Evolutionary conservation across 2,329 filamentous ascomycete genomes (phyloP).

Genomic region (Aspergillus cejpii): DNA sequence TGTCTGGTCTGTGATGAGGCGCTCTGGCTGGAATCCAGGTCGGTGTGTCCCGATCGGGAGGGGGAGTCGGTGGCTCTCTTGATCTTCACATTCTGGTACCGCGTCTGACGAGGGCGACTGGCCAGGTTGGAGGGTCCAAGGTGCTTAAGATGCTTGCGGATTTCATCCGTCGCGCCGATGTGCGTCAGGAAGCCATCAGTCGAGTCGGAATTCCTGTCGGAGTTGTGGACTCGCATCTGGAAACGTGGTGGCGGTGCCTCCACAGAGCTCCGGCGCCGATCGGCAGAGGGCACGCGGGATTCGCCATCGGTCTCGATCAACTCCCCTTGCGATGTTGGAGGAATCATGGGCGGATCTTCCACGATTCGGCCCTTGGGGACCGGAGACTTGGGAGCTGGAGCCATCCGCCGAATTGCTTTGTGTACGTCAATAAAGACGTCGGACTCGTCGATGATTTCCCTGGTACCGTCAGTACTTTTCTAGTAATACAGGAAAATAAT

Average conservation of each 20-base stretch:
- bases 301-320: constrained; percentile 45
- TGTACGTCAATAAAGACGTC: constrained; percentile 98
- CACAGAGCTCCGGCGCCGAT: constrained; percentile 30
- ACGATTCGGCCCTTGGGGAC: constrained; percentile 53
- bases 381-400: constrained; percentile 72
- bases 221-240: constrained; percentile 34
- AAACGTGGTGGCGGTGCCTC: constrained; percentile 37
- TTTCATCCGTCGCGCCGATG: constrained; percentile 48
- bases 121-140: constrained; percentile 59
- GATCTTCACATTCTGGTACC: constrained; percentile 59
- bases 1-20: constrained; percentile 32
- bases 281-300: constrained; percentile 20
- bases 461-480: constrained; percentile 34
- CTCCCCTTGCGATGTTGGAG: constrained; percentile 29
- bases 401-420: constrained; percentile 87
- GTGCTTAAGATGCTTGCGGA: constrained; percentile 56
- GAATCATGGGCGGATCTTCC: constrained; percentile 39
- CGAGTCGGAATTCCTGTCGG: constrained; percentile 24
- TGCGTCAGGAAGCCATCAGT: constrained; percentile 38
- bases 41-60: constrained; percentile 32
- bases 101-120: constrained; percentile 53
- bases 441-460: constrained; percentile 97
- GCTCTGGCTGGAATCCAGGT: constrained; percentile 35
- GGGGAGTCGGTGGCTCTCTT: constrained; percentile 48
- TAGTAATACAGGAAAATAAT: background rate